Evolutionary conservation across 768 basidiomycete species (phyloP).

Genomic region (Brasilioporus rufonigricans): DNA sequence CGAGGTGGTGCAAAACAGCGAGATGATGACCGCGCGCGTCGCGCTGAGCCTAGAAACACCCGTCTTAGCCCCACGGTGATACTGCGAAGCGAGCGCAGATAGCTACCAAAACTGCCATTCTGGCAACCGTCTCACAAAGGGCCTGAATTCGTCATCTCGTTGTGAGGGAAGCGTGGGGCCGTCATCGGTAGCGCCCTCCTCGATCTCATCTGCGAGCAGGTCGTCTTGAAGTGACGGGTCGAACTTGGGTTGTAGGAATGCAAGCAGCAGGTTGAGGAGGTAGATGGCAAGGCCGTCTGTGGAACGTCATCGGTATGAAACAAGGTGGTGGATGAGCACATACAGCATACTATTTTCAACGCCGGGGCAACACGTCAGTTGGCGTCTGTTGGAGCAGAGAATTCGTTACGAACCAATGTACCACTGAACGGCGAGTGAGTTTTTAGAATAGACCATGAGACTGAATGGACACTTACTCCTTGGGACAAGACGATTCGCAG

Average conservation of each 20-base stretch:
- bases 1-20: slow-evolving; percentile 78
- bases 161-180: slow-evolving; percentile 59
- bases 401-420: slow-evolving; percentile 72
- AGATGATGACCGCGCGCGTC: slow-evolving; percentile 84
- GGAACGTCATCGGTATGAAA: slow-evolving; percentile 2
- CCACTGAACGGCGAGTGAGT: slow-evolving; percentile 53
- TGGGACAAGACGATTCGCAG: slow-evolving; percentile 85
- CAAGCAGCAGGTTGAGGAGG: slow-evolving; percentile 91
- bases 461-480: slow-evolving; percentile 61
- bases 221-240: slow-evolving; percentile 96
- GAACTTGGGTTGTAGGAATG: slow-evolving; percentile 97
- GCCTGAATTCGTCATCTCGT: slow-evolving; percentile 94
- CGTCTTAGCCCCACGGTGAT: not conserved
- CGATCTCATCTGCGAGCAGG: slow-evolving; percentile 89
- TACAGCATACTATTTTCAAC: slow-evolving; percentile 61
- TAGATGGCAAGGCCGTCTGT: slow-evolving; percentile 92
- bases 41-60: slow-evolving; percentile 74
- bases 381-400: not conserved
- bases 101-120: slow-evolving; percentile 96
- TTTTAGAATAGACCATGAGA: not conserved
- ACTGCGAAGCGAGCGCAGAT: not conserved
- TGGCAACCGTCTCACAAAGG: slow-evolving; percentile 92
- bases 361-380: not conserved
- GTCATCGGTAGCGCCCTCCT: slow-evolving; percentile 77
- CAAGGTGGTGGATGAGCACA: slow-evolving; percentile 29